Evolutionary conservation across 805 yeast species (phyloP).

Genomic region (Kuraishia floccosa): DNA sequence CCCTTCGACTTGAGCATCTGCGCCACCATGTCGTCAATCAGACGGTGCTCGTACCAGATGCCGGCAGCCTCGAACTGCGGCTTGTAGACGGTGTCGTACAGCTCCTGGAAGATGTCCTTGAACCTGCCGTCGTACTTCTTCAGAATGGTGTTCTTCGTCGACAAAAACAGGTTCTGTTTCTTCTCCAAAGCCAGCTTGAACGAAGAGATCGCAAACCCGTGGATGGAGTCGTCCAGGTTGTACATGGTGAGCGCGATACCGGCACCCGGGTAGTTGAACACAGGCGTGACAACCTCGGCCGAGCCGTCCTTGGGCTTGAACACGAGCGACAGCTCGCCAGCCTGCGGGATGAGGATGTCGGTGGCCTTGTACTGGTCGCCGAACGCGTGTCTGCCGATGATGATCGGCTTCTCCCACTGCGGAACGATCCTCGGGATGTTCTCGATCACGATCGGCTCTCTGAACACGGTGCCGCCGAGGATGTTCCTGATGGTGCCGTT

Average conservation of each 20-base stretch:
- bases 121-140: constrained; percentile 77
- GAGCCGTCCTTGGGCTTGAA: constrained; percentile 55
- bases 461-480: constrained; percentile 72
- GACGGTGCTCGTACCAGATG: constrained; percentile 68
- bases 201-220: constrained; percentile 71
- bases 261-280: constrained; percentile 50
- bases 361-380: constrained; percentile 83
- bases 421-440: constrained; percentile 70
- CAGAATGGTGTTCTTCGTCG: constrained; percentile 74
- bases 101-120: constrained; percentile 65
- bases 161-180: constrained; percentile 51
- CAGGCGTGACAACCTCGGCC: constrained; percentile 33
- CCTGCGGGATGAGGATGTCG: constrained; percentile 53
- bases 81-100: constrained; percentile 50
- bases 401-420: constrained; percentile 73
- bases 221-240: constrained; percentile 70
- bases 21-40: constrained; percentile 83
- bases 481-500: constrained; percentile 79
- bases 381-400: constrained; percentile 79
- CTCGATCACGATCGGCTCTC: constrained; percentile 75
- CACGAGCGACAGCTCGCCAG: constrained; percentile 56
- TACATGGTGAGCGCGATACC: constrained; percentile 81
- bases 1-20: constrained; percentile 82
- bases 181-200: constrained; percentile 63
- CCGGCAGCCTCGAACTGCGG: constrained; percentile 45